These are phyloP conservation scores for Fremontodendron californicum DNA, from an alignment of 345 rosid genomes.

Conservation along the genomic window DNA sequence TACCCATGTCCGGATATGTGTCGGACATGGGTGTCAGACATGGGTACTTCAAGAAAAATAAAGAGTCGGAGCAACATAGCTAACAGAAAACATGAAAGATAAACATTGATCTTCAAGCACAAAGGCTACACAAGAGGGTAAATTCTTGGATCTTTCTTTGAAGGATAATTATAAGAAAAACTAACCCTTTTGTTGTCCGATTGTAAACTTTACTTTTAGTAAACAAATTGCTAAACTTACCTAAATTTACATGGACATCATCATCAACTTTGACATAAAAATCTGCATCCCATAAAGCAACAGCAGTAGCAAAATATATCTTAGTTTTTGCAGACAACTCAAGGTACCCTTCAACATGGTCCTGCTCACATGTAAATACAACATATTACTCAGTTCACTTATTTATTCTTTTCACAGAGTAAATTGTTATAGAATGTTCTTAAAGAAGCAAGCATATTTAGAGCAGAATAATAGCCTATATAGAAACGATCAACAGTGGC, in stretches of 20 bases:
- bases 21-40: too few relatives aligned
- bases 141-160: background rate
- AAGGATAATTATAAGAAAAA: background rate
- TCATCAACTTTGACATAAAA: constrained; percentile 97
- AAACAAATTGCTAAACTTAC: constrained; percentile 27
- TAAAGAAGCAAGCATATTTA: background rate
- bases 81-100: background rate
- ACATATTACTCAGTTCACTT: background rate
- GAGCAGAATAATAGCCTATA: constrained; percentile 10
- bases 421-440: background rate
- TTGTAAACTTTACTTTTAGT: background rate
- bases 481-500: background rate
- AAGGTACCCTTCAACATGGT: constrained; percentile 94
- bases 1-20: too few relatives aligned
- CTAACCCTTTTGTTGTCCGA: background rate
- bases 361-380: constrained; percentile 43
- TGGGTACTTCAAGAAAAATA: too few relatives aligned
- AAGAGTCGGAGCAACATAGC: too few relatives aligned
- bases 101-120: background rate
- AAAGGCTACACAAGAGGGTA: background rate
- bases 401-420: background rate
- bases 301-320: constrained; percentile 87
- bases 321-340: constrained; percentile 97
- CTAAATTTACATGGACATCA: constrained; percentile 97
- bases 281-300: constrained; percentile 85